These are phyloP conservation scores for Obba rivulosa DNA, from an alignment of 768 basidiomycete species.

Conservation along the genomic window DNA sequence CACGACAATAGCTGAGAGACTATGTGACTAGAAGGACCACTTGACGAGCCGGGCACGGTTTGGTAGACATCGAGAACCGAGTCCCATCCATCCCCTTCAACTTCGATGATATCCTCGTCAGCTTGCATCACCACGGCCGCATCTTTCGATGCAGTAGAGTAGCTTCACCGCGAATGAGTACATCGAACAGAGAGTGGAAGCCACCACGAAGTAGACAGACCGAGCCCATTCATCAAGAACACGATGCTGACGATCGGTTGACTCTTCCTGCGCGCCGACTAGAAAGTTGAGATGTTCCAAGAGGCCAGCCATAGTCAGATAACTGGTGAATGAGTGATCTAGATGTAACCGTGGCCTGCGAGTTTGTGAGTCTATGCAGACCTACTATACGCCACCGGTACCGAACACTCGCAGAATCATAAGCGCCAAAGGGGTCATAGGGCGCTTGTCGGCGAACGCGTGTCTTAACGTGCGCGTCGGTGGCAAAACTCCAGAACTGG, in stretches of 20 bases:
- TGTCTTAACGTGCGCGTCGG: too few species aligned
- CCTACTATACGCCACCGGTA: too few species aligned
- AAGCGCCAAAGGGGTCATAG: too few species aligned
- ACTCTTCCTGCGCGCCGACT: slow-evolving; percentile 15
- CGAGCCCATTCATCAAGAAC: slow-evolving; percentile 23
- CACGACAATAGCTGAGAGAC: slow-evolving; percentile 16
- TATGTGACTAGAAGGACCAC: not conserved
- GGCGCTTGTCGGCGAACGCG: too few species aligned
- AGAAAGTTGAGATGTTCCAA: slow-evolving; percentile 14
- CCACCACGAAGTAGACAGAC: slow-evolving; percentile 11
- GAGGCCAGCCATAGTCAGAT: not conserved
- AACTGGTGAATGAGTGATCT: not conserved
- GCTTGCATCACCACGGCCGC: not conserved
- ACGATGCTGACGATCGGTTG: slow-evolving; percentile 18
- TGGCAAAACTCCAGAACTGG: too few species aligned
- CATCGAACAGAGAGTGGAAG: not conserved
- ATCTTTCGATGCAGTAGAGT: not conserved
- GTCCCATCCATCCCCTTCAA: slow-evolving; percentile 10
- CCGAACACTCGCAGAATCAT: too few species aligned
- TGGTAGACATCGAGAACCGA: slow-evolving; percentile 16
- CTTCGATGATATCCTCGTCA: not conserved
- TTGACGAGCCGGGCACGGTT: not conserved
- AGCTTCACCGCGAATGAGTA: not conserved
- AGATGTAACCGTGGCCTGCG: not conserved
- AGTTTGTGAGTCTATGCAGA: too few species aligned